Conservation (phyloP, 768 basidiomycete genomes). For the Termitomyces heimii region DNA sequence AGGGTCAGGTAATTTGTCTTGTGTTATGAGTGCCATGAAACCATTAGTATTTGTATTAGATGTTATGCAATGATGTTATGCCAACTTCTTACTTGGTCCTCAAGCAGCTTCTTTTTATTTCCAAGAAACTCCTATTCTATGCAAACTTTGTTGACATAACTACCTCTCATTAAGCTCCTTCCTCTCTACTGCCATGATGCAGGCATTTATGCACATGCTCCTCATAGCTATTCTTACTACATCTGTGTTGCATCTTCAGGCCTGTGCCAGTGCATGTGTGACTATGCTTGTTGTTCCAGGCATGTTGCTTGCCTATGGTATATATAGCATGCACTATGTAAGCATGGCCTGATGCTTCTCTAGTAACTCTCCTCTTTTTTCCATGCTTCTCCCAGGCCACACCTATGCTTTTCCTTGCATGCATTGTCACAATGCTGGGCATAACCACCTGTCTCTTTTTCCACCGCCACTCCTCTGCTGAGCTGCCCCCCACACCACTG, state of each 20-base stretch:
- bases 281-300: background rate
- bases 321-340: background rate
- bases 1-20: too few species aligned
- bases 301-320: constrained; percentile 4
- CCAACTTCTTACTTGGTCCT: too few species aligned
- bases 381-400: background rate
- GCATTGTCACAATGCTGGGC: constrained; percentile 3
- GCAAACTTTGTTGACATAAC: too few species aligned
- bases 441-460: background rate
- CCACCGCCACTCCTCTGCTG: background rate
- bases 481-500: background rate
- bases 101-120: too few species aligned
- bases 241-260: constrained; percentile 8
- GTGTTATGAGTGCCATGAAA: too few species aligned
- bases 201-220: constrained; percentile 6
- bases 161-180: too few species aligned
- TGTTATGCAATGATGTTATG: too few species aligned
- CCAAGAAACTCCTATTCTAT: too few species aligned
- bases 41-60: too few species aligned
- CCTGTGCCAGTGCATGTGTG: background rate
- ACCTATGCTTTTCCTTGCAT: constrained; percentile 4
- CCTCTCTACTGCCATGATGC: too few species aligned
- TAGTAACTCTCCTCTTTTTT: constrained; percentile 7
- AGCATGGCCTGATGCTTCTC: background rate
- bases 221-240: constrained; percentile 3